Evolutionary conservation across 78 protist species (phyloP).

Genomic region (Dictyostelium brefeldianum): DNA sequence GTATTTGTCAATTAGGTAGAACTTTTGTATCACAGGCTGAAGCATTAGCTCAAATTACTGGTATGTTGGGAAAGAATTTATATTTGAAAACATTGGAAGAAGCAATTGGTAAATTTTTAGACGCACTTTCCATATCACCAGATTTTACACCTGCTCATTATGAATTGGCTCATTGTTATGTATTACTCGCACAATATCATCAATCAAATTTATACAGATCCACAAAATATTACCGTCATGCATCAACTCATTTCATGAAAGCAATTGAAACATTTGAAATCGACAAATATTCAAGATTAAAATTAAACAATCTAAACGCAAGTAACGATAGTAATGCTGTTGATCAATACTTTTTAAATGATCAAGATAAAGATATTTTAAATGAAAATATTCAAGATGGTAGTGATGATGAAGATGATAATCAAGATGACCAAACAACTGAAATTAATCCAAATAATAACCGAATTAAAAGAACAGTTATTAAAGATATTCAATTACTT

Average conservation of each 20-base stretch:
- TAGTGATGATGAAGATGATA: background rate
- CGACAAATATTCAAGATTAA: background rate
- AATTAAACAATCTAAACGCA: background rate
- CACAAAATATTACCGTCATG: constrained; percentile 9
- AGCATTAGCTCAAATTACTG: background rate
- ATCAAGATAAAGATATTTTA: background rate
- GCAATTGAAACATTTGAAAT: constrained; percentile 25
- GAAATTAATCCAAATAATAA: background rate
- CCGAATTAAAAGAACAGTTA: background rate
- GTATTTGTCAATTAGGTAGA: constrained; percentile 71
- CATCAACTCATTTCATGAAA: constrained; percentile 10
- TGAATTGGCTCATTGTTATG: constrained; percentile 50
- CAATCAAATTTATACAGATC: background rate
- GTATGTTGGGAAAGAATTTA: constrained; percentile 56
- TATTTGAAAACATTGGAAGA: constrained; percentile 61
- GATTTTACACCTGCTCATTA: constrained; percentile 32
- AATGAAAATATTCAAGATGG: background rate
- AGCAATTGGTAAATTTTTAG: constrained; percentile 33
- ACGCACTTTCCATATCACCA: constrained; percentile 38
- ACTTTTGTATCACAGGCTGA: constrained; percentile 44
- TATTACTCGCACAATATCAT: constrained; percentile 44
- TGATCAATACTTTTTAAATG: background rate
- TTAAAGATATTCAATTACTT: background rate
- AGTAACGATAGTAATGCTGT: background rate
- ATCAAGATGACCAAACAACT: background rate